These are phyloP conservation scores for Claviceps cyperi DNA, from an alignment of 2,329 filamentous ascomycete genomes.

Conservation along the genomic window DNA sequence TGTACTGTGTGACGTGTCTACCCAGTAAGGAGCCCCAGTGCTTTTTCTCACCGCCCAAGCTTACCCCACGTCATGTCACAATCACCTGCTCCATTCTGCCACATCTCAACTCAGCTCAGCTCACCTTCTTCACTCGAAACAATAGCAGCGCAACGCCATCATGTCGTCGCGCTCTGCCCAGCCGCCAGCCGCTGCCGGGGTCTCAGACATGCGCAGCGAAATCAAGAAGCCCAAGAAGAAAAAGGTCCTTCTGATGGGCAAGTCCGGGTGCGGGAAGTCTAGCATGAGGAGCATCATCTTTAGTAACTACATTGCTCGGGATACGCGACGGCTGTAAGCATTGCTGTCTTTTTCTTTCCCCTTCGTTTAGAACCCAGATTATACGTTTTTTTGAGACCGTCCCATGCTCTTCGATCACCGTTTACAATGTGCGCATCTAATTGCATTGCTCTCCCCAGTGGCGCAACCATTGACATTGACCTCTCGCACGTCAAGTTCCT, in stretches of 20 bases:
- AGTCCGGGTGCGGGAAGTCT: conserved; percentile 92
- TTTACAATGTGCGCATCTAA: background rate
- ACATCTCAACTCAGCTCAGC: background rate
- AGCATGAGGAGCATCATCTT: conserved; percentile 99
- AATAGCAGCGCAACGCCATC: conserved; percentile 1
- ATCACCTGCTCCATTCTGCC: background rate
- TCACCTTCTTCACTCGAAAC: background rate
- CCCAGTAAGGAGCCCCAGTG: background rate
- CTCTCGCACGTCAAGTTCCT: conserved; percentile 98
- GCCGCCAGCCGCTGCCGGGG: background rate
- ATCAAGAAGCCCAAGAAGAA: conserved; percentile 66
- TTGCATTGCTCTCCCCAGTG: conserved; percentile 25
- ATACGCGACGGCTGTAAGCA: conserved; percentile 65
- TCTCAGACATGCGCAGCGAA: conserved; percentile 28
- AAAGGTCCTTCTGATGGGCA: conserved; percentile 83
- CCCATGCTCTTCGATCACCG: too few species aligned
- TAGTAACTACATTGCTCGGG: conserved; percentile 95
- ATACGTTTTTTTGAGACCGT: too few species aligned
- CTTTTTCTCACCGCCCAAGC: conserved; percentile 1
- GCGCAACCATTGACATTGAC: conserved; percentile 95
- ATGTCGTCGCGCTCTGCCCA: conserved; percentile 7
- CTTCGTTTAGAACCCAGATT: too few species aligned
- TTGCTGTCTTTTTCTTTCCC: too few species aligned
- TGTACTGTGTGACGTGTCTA: too few species aligned
- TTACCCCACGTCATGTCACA: conserved; percentile 1